Conservation (phyloP, 1,139 yeast genomes). For the Yamadazyma atlantica region DNA sequence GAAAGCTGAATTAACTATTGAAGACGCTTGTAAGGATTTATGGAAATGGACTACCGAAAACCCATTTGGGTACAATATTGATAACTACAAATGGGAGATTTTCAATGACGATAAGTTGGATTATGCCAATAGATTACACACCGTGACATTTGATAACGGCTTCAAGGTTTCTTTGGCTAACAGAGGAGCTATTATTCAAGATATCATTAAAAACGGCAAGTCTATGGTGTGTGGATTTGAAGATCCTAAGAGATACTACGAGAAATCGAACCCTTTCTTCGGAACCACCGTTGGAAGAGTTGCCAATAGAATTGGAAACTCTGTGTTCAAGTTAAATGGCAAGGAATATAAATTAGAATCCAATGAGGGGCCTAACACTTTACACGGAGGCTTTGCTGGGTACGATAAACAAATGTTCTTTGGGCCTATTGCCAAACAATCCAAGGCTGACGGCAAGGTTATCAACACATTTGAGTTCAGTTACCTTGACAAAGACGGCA, state of each 20-base stretch:
- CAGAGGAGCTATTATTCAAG: conserved; percentile 53
- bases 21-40: conserved; percentile 67
- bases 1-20: conserved; percentile 57
- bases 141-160: conserved; percentile 30
- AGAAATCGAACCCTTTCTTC: conserved; percentile 46
- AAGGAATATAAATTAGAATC: conserved; percentile 36
- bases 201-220: conserved; percentile 34
- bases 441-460: conserved; percentile 22
- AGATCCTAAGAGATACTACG: conserved; percentile 34
- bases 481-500: conserved; percentile 44
- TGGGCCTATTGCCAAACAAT: conserved; percentile 48
- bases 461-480: conserved; percentile 35
- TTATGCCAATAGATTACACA: conserved; percentile 41
- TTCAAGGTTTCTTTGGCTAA: conserved; percentile 49
- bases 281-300: conserved; percentile 67
- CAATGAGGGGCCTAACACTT: conserved; percentile 44
- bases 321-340: conserved; percentile 42
- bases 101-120: conserved; percentile 23
- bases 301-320: conserved; percentile 59
- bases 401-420: conserved; percentile 49
- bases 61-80: conserved; percentile 54
- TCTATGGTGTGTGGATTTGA: conserved; percentile 36
- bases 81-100: conserved; percentile 35
- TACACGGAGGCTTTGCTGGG: conserved; percentile 56
- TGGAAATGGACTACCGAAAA: conserved; percentile 78